Conservation (phyloP, 345 rosid species). For the Melastoma malabathricum region DNA sequence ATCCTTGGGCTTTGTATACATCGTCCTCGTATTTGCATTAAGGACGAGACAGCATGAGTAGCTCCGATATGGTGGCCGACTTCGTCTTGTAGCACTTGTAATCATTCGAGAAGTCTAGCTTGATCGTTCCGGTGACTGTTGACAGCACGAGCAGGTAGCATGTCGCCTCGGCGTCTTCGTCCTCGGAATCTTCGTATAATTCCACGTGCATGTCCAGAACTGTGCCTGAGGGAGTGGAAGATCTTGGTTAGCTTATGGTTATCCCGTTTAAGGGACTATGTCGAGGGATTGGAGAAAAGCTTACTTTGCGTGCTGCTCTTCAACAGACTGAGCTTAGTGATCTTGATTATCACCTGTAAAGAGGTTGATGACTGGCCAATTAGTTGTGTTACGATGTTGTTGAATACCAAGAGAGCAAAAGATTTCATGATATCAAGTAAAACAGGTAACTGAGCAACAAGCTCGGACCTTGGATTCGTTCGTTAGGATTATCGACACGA, state of each 20-base stretch:
- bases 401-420: too few species aligned
- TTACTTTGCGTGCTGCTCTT: slow-evolving; percentile 63
- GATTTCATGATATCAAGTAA: neutral
- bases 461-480: slow-evolving; percentile 46
- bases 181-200: slow-evolving; percentile 40
- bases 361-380: neutral
- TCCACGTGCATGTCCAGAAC: slow-evolving; percentile 61
- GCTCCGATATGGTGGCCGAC: slow-evolving; percentile 53
- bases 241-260: neutral
- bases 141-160: slow-evolving; percentile 56
- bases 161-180: slow-evolving; percentile 25
- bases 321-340: slow-evolving; percentile 49
- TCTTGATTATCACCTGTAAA: slow-evolving; percentile 53
- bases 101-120: slow-evolving; percentile 80
- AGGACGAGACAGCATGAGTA: slow-evolving; percentile 60
- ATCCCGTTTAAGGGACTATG: neutral
- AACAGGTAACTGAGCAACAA: neutral
- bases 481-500: slow-evolving; percentile 44
- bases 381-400: too few species aligned
- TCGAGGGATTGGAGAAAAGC: slow-evolving; percentile 8
- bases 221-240: slow-evolving; percentile 22
- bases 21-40: slow-evolving; percentile 30
- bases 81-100: slow-evolving; percentile 51
- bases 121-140: slow-evolving; percentile 48
- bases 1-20: slow-evolving; percentile 10